Percentiles rank a stretch among this genome's conserved stretches.
These are phyloP conservation scores for Pseudogymnoascus sp. DNA, from an alignment of 2,329 filamentous ascomycete genomes.

Conservation along the genomic window DNA sequence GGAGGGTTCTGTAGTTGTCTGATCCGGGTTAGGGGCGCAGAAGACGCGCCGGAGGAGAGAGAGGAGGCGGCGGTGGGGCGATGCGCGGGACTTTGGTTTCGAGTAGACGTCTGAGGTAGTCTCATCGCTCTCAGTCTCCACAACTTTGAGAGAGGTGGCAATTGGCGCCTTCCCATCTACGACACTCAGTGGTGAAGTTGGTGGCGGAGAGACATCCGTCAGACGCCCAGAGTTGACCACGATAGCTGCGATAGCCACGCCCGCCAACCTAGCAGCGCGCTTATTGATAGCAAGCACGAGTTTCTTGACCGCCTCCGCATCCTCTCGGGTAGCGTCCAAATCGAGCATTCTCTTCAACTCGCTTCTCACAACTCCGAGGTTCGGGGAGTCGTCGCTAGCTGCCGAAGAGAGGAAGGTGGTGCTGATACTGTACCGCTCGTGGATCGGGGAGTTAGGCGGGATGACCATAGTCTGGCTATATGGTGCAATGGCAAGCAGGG, in stretches of 20 bases:
- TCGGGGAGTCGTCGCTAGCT: conserved; percentile 67
- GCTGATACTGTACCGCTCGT: conserved; percentile 81
- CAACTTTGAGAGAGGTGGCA: conserved; percentile 19
- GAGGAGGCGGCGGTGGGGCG: neutral
- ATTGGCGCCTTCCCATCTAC: conserved; percentile 11
- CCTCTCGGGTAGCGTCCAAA: conserved; percentile 70
- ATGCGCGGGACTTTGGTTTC: neutral
- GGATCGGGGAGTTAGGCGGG: conserved; percentile 57
- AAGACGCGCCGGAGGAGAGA: neutral
- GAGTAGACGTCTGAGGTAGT: neutral
- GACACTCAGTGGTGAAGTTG: conserved; percentile 24
- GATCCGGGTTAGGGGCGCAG: neutral
- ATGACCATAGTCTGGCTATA: conserved; percentile 73
- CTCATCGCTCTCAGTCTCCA: neutral
- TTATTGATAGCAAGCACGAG: conserved; percentile 78
- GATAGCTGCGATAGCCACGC: conserved; percentile 79
- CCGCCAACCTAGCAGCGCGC: conserved; percentile 79
- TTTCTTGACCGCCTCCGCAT: conserved; percentile 79
- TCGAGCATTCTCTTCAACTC: conserved; percentile 69
- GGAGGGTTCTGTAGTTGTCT: neutral
- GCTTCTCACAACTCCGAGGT: conserved; percentile 66
- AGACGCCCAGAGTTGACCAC: conserved; percentile 69
- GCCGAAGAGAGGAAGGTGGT: conserved; percentile 84
- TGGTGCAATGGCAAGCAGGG: conserved; percentile 61
- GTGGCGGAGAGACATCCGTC: conserved; percentile 57